Evolutionary conservation across 2,329 filamentous ascomycete species (phyloP).

Genomic region (Verticillium nubilum): DNA sequence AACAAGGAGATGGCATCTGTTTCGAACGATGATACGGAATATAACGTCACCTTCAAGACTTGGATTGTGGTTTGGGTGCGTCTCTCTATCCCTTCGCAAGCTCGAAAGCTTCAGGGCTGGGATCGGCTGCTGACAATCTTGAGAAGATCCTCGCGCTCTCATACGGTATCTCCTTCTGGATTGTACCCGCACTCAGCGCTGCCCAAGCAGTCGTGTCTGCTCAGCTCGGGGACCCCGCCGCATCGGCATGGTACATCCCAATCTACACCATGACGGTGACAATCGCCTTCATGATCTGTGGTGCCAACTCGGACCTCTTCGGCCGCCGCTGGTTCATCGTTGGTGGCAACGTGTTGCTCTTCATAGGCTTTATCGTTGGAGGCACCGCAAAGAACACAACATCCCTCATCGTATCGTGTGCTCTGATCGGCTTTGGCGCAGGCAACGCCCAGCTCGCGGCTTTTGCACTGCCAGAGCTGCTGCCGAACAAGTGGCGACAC

Average conservation of each 20-base stretch:
- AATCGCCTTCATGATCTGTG: slow-evolving; percentile 32
- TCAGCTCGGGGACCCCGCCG: slow-evolving; percentile 25
- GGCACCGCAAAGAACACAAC: slow-evolving; percentile 31
- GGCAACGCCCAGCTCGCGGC: slow-evolving; percentile 38
- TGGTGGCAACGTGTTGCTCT: slow-evolving; percentile 31
- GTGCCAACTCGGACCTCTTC: slow-evolving; percentile 40
- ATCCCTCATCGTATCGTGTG: slow-evolving; percentile 30
- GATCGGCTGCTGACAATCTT: background rate
- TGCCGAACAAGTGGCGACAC: slow-evolving; percentile 43
- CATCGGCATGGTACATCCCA: slow-evolving; percentile 26
- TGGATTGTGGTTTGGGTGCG: slow-evolving; percentile 28
- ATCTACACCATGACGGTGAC: slow-evolving; percentile 34
- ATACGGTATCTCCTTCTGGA: slow-evolving; percentile 33
- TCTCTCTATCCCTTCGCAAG: background rate
- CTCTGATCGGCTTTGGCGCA: slow-evolving; percentile 36
- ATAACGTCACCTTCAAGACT: slow-evolving; percentile 32
- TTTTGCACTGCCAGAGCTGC: slow-evolving; percentile 39
- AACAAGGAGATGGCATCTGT: slow-evolving; percentile 14
- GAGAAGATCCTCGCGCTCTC: slow-evolving; percentile 25
- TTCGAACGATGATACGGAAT: slow-evolving; percentile 25
- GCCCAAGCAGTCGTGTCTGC: slow-evolving; percentile 23
- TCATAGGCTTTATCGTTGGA: slow-evolving; percentile 31
- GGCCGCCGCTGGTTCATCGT: slow-evolving; percentile 41
- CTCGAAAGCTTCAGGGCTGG: background rate
- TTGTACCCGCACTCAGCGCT: slow-evolving; percentile 25